A percentile compares a stretch with the other conserved stretches of the same genome.
These are phyloP conservation scores for Cymbidium sinense DNA, from an alignment of 106 monocot species.

Conservation along the genomic window DNA sequence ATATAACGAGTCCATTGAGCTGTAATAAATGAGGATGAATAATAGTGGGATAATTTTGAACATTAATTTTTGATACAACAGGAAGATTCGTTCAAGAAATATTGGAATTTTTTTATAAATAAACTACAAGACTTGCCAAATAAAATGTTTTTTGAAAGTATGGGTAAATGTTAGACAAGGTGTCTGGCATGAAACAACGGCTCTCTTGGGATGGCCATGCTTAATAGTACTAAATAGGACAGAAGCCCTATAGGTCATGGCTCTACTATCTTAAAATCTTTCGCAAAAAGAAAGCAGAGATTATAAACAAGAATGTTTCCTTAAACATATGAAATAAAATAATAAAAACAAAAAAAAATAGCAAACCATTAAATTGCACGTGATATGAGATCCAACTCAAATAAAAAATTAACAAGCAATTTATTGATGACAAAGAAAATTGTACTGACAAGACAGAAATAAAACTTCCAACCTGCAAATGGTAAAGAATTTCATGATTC, in stretches of 20 bases:
- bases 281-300: not conserved
- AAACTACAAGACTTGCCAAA: not conserved
- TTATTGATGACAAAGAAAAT: not conserved
- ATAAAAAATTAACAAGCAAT: not conserved
- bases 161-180: not conserved
- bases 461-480: conserved; percentile 60
- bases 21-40: not conserved
- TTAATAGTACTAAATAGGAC: no score
- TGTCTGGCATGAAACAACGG: no score
- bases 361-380: not conserved
- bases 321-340: not conserved
- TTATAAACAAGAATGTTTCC: conserved; percentile 1
- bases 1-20: no score
- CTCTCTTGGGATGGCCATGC: no score
- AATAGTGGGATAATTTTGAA: not conserved
- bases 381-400: conserved; percentile 1
- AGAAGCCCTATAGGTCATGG: no score
- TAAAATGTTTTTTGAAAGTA: not conserved
- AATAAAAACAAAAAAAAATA: not conserved
- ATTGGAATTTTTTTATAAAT: not conserved
- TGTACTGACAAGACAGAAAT: not conserved
- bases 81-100: not conserved
- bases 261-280: not conserved
- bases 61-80: not conserved
- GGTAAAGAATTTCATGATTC: conserved; percentile 97